These are phyloP conservation scores for Candida wancherniae DNA, from an alignment of 805 yeast genomes.

Conservation along the genomic window DNA sequence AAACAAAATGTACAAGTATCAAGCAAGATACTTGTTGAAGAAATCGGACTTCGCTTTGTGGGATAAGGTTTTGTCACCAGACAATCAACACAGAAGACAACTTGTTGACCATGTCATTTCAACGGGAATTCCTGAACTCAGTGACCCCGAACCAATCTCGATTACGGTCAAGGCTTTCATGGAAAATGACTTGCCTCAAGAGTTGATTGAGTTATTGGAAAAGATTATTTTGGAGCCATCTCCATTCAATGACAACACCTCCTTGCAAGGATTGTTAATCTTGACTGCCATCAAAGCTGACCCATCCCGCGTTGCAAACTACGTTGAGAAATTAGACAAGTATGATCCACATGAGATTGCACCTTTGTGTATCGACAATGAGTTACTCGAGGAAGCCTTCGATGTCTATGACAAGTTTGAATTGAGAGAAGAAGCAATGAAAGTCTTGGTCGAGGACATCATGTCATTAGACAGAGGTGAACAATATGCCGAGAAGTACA, in stretches of 20 bases:
- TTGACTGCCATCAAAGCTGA: conserved; percentile 96
- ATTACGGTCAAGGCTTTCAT: conserved; percentile 92
- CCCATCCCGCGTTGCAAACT: conserved; percentile 73
- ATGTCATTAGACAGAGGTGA: conserved; percentile 95
- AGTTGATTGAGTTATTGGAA: conserved; percentile 89
- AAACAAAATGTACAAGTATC: conserved; percentile 96
- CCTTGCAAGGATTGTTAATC: conserved; percentile 86
- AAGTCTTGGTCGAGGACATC: conserved; percentile 86
- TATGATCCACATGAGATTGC: conserved; percentile 94
- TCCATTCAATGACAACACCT: conserved; percentile 92
- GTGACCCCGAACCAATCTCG: conserved; percentile 90
- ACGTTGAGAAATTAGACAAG: conserved; percentile 84
- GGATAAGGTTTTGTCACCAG: conserved; percentile 69
- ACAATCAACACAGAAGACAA: conserved; percentile 83
- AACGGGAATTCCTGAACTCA: conserved; percentile 91
- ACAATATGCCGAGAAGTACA: conserved; percentile 84
- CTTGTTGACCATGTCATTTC: conserved; percentile 92
- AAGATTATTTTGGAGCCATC: conserved; percentile 96
- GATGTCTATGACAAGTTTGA: conserved; percentile 86
- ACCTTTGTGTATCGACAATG: conserved; percentile 83
- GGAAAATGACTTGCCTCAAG: conserved; percentile 90
- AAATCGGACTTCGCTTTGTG: conserved; percentile 86
- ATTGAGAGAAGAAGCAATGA: conserved; percentile 72
- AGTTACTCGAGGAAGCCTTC: conserved; percentile 88
- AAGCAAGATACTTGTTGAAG: conserved; percentile 89